A percentile compares a stretch with the other conserved stretches of the same genome.
phyloP scores from a whole-genome alignment of 163 green algal genomes.

The Chlamydomonas reinhardtii region DNA sequence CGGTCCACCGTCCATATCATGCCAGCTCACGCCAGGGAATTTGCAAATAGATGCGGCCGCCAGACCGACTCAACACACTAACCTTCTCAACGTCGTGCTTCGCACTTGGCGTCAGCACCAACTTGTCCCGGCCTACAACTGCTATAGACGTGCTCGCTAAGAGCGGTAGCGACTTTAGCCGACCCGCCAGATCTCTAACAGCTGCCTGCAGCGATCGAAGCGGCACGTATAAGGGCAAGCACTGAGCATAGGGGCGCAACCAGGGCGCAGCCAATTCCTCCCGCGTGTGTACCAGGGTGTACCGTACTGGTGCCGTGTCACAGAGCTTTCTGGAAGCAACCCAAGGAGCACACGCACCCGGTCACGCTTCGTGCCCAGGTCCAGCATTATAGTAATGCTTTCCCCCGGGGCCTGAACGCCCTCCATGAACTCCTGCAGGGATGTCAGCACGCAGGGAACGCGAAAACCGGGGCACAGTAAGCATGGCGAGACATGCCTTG shows the following conservation, averaged over 20 bases:
- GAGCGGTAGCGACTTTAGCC: conserved; percentile 1
- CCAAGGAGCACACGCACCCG: too few species aligned
- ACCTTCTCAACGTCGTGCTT: neutral
- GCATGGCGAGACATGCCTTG: neutral
- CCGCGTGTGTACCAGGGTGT: too few species aligned
- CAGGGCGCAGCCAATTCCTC: too few species aligned
- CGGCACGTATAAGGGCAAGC: too few species aligned
- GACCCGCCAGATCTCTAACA: neutral
- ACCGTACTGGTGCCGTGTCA: too few species aligned
- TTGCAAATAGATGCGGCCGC: neutral
- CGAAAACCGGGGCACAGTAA: too few species aligned
- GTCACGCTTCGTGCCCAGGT: neutral
- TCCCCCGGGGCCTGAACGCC: neutral
- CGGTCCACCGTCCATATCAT: too few species aligned
- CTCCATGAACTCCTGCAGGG: neutral
- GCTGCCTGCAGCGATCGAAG: neutral
- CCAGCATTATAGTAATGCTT: conserved; percentile 12
- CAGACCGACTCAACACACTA: neutral
- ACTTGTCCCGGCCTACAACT: neutral
- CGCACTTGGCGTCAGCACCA: conserved; percentile 5
- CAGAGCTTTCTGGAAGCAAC: too few species aligned
- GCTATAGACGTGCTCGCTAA: neutral
- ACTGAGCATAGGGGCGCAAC: too few species aligned
- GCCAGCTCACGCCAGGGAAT: too few species aligned
- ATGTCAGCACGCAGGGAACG: too few species aligned